These are phyloP conservation scores for Gnomoniopsis smithogilvyi DNA, from an alignment of 2,329 filamentous ascomycete genomes.

Conservation along the genomic window DNA sequence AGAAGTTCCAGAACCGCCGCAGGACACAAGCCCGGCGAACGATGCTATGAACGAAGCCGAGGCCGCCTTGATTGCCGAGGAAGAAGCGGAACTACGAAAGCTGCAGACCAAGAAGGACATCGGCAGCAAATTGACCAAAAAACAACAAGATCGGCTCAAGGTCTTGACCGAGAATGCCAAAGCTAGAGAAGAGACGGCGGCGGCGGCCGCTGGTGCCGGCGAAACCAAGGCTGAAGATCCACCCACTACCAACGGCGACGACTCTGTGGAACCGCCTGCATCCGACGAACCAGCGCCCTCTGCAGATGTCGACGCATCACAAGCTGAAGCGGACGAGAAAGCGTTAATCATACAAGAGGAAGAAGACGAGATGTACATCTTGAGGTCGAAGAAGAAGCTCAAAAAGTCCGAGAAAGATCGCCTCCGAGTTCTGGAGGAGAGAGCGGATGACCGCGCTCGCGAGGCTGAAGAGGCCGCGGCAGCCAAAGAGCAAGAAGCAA, in stretches of 20 bases:
- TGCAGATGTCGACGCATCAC: slow-evolving; percentile 17
- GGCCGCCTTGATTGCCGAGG: slow-evolving; percentile 18
- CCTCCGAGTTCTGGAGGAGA: slow-evolving; percentile 10
- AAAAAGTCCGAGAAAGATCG: slow-evolving; percentile 11
- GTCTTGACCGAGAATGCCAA: slow-evolving; percentile 11
- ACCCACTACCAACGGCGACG: background rate
- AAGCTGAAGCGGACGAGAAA: slow-evolving; percentile 22
- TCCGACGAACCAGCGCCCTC: background rate
- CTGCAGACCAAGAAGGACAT: slow-evolving; percentile 14
- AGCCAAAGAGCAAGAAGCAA: background rate
- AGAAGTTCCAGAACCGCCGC: background rate
- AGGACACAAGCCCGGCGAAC: background rate
- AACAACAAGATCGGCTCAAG: slow-evolving; percentile 10
- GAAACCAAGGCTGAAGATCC: background rate
- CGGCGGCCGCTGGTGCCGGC: slow-evolving; percentile 3
- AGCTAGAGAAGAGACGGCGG: slow-evolving; percentile 4
- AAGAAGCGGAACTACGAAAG: slow-evolving; percentile 30
- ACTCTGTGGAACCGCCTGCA: background rate
- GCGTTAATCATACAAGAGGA: slow-evolving; percentile 8
- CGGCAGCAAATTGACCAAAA: slow-evolving; percentile 4
- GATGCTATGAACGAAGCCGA: slow-evolving; percentile 8
- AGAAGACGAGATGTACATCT: slow-evolving; percentile 7
- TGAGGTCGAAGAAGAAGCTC: slow-evolving; percentile 8
- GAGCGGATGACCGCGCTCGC: slow-evolving; percentile 2
- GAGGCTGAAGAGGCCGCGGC: slow-evolving; percentile 5